A percentile compares a stretch with the other conserved stretches of the same genome.
Conservation (phyloP, 345 rosid species). For the Isatis tinctoria region DNA sequence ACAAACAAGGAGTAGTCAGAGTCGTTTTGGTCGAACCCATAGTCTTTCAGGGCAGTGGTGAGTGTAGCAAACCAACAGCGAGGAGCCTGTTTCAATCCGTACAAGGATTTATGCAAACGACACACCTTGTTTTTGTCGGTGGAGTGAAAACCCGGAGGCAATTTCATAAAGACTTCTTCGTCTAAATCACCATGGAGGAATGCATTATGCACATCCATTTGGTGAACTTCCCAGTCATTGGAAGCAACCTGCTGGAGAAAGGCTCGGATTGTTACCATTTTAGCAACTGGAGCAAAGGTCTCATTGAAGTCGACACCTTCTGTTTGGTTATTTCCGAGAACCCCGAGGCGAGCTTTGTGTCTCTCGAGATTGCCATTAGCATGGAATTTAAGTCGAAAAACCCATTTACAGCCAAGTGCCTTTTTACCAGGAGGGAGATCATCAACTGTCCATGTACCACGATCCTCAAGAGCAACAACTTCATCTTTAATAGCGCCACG, state of each 20-base stretch:
- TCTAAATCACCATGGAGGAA: too few relatives aligned
- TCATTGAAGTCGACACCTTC: too few relatives aligned
- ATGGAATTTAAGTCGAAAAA: neutral
- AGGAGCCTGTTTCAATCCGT: neutral
- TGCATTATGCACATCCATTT: too few relatives aligned
- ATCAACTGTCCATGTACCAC: neutral
- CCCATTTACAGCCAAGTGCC: neutral
- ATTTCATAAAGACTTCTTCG: too few relatives aligned
- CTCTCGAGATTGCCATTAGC: neutral
- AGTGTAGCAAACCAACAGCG: neutral
- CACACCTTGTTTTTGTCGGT: neutral
- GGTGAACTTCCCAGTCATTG: too few relatives aligned
- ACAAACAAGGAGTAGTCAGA: neutral
- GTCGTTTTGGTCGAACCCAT: neutral
- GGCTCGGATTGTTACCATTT: too few relatives aligned
- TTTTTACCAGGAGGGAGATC: neutral
- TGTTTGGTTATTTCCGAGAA: neutral
- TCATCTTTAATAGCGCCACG: neutral
- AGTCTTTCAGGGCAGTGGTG: neutral
- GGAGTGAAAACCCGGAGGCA: neutral
- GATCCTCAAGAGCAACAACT: neutral
- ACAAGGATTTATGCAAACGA: neutral
- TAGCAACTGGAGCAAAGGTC: too few relatives aligned
- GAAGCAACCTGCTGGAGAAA: too few relatives aligned
- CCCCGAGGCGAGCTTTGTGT: neutral